Conservation (phyloP, 768 basidiomycete species). For the Macrolepiota fuliginosa region DNA sequence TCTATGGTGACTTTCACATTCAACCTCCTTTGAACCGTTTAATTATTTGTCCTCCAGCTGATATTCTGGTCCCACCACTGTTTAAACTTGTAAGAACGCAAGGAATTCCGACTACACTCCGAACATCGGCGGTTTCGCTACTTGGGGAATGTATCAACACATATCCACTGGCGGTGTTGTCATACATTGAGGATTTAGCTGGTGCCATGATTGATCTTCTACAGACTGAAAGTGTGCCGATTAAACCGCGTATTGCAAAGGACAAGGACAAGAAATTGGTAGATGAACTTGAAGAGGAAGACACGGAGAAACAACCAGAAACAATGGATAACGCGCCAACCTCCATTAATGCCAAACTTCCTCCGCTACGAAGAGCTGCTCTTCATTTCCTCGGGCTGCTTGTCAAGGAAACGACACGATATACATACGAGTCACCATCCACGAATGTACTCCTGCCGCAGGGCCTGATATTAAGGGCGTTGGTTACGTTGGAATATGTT, state of each 20-base stretch:
- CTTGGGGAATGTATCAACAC: slow-evolving; percentile 73
- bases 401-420: slow-evolving; percentile 55
- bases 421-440: slow-evolving; percentile 41
- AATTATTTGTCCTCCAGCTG: slow-evolving; percentile 40
- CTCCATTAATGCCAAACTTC: slow-evolving; percentile 59
- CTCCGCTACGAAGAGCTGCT: slow-evolving; percentile 81
- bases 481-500: slow-evolving; percentile 66
- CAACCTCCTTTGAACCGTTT: background rate
- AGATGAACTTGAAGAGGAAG: slow-evolving; percentile 7
- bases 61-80: slow-evolving; percentile 72
- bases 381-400: slow-evolving; percentile 77
- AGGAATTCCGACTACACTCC: slow-evolving; percentile 68
- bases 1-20: slow-evolving; percentile 54
- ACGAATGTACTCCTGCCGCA: slow-evolving; percentile 25
- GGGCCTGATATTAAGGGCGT: slow-evolving; percentile 45
- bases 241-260: slow-evolving; percentile 17
- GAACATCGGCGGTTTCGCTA: slow-evolving; percentile 58
- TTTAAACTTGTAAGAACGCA: slow-evolving; percentile 55
- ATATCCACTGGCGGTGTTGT: slow-evolving; percentile 56
- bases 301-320: slow-evolving; percentile 18
- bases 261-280: background rate
- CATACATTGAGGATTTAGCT: slow-evolving; percentile 60
- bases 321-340: slow-evolving; percentile 60
- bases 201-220: slow-evolving; percentile 76
- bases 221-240: slow-evolving; percentile 52